Conservation (phyloP, 805 yeast species). For the Torulaspora quercuum region DNA sequence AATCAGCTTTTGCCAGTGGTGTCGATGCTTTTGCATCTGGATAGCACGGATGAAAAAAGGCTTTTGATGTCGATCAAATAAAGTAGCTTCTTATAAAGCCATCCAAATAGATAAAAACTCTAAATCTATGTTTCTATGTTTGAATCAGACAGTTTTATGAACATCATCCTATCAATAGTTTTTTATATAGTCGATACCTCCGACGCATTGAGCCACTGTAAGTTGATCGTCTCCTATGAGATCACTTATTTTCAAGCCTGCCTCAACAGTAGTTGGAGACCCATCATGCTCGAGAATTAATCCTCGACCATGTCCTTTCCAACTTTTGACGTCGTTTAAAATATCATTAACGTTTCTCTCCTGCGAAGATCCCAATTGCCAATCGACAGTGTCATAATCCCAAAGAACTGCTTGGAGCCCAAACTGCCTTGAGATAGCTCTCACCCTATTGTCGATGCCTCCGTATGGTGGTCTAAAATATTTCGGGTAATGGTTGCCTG, state of each 20-base stretch:
- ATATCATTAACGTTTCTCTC: conserved; percentile 40
- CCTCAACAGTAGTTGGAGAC: conserved; percentile 58
- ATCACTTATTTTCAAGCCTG: conserved; percentile 57
- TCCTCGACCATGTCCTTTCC: conserved; percentile 53
- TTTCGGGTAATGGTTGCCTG: conserved; percentile 79
- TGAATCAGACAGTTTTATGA: neutral
- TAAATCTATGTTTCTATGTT: conserved; percentile 3
- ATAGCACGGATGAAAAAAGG: conserved; percentile 68
- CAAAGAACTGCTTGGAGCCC: conserved; percentile 86
- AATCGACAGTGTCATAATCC: conserved; percentile 90
- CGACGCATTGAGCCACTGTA: conserved; percentile 76
- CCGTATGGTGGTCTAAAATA: conserved; percentile 98
- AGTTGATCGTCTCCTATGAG: conserved; percentile 59
- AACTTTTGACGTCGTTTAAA: conserved; percentile 50
- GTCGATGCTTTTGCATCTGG: conserved; percentile 66
- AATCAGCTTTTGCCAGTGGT: conserved; percentile 81
- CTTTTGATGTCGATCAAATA: conserved; percentile 50
- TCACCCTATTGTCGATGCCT: conserved; percentile 81
- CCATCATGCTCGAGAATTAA: conserved; percentile 87
- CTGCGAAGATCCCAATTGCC: conserved; percentile 52
- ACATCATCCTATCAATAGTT: conserved; percentile 16
- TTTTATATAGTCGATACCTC: conserved; percentile 59
- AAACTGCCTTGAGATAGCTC: conserved; percentile 74
- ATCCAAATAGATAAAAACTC: conserved; percentile 1
- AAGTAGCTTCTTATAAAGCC: no score